Evolutionary conservation across 2,329 filamentous ascomycete species (phyloP), one percentile per base, ranked within the genome.

Genomic region (Alternaria gaisen): DNA sequence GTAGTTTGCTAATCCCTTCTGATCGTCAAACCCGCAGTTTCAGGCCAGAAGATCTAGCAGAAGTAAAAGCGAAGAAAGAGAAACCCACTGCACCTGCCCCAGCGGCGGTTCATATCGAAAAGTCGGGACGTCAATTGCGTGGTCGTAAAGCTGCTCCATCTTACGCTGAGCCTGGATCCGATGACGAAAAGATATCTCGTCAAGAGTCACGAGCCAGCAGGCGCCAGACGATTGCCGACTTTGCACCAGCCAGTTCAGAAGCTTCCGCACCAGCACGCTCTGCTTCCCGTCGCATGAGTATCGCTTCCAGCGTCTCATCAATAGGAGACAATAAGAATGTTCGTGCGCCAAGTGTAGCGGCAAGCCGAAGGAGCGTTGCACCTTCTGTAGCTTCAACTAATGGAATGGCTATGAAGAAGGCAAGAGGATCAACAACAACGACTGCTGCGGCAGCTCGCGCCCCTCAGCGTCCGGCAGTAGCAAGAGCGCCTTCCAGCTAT

Each of bases 1-100:
- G 89, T 71, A 93, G 92, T 74, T 78, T 96, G 5, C 85, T 98
- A 22, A 91, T 97, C 58, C 95, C 94, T 0, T 83, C 83, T 0
- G 85, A 90, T 66, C 87, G 93, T 4, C 88, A 93, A 68, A 93
- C 91, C 0, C 85, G 84, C 53, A 97, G 93, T 79, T 92, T 86
- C 78, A 90, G 84, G 32, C 85, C 89, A 9, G 91, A 96, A 68
- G 93, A 97, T 46, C 84, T 98, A 7, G 86, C 55, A 80, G 88
- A 68, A 80, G 84, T 63, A 81, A 90, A 70, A 83, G 86, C 70
- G 11, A 83, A 83, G 72, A 83, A 83, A 60, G 92, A 94, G 58
- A 77, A 75, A 48, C 65, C 69, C 14, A 83, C 68, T 8, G 56
- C 66, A 16, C 65, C 79, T 10, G 74, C 77, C 12, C 72, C 81